Evolutionary conservation across 257 asterid genomes (phyloP).

Genomic region (Solanum piurae): DNA sequence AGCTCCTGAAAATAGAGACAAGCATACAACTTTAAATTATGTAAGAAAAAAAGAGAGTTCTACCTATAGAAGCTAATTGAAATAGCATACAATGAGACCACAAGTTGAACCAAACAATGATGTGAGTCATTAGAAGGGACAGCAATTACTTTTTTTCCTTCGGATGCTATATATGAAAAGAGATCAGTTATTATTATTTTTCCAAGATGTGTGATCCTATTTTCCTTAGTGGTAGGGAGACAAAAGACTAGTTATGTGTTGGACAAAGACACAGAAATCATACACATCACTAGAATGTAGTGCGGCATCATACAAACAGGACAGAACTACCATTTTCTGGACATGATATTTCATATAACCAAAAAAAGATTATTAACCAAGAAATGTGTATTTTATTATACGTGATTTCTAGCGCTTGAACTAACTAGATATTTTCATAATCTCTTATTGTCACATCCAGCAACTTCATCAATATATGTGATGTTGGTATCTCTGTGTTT

Average conservation of each 20-base stretch:
- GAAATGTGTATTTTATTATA: not conserved
- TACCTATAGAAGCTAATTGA: not conserved
- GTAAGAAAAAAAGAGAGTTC: not conserved
- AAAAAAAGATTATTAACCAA: not conserved
- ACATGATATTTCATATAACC: not conserved
- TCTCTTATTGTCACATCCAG: not conserved
- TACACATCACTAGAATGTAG: not conserved
- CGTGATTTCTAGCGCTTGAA: not conserved
- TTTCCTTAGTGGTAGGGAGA: not conserved
- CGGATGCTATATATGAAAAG: not conserved
- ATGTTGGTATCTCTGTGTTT: not conserved
- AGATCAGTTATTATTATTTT: not conserved
- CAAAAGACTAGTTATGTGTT: not conserved
- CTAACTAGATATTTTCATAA: not conserved
- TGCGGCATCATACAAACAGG: not conserved
- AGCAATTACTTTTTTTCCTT: not conserved
- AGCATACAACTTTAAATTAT: not conserved
- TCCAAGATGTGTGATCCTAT: not conserved
- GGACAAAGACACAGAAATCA: not conserved
- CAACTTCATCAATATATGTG: not conserved
- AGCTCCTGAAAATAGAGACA: conserved; percentile 45
- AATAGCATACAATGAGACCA: not conserved
- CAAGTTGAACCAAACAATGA: not conserved
- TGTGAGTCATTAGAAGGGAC: not conserved
- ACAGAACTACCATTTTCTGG: not conserved